phyloP scores from a whole-genome alignment of 2,329 filamentous ascomycete species.

The Diplodia scrobiculata region DNA sequence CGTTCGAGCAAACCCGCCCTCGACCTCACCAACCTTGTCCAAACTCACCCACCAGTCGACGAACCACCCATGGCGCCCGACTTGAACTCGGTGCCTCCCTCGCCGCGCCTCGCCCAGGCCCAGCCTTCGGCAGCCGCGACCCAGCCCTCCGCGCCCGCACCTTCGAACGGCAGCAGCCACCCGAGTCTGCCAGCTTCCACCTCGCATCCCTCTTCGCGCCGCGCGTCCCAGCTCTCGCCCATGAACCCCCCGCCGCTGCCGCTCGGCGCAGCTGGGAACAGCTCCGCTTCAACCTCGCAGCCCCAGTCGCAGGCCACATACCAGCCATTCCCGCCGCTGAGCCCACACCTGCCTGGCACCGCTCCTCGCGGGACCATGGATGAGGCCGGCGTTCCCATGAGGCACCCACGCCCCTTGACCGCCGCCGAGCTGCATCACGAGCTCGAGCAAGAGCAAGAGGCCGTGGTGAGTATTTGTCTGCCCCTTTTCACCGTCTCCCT shows the following conservation, averaged over 20 bases:
- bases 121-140: conserved; percentile 37
- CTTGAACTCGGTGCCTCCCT: conserved; percentile 49
- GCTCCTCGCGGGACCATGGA: conserved; percentile 32
- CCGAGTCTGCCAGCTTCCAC: conserved; percentile 38
- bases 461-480: conserved; percentile 64
- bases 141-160: conserved; percentile 32
- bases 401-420: conserved; percentile 85
- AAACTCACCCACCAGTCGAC: conserved; percentile 1
- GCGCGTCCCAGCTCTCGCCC: conserved; percentile 49
- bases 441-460: conserved; percentile 93
- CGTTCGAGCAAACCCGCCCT: neutral
- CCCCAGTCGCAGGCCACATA: conserved; percentile 38
- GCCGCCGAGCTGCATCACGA: conserved; percentile 85
- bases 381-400: conserved; percentile 65
- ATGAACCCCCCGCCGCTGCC: conserved; percentile 53
- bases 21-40: conserved; percentile 22
- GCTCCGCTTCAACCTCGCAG: conserved; percentile 7
- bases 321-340: conserved; percentile 43
- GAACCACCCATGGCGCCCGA: conserved; percentile 52
- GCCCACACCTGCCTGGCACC: conserved; percentile 38
- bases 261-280: conserved; percentile 34
- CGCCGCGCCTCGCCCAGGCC: conserved; percentile 39
- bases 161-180: conserved; percentile 38
- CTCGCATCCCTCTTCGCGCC: conserved; percentile 49
- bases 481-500: neutral